Percentiles rank a stretch among this genome's conserved stretches.
phyloP scores from a whole-genome alignment of 805 yeast genomes.

The Kluyveromyces starmeri region DNA sequence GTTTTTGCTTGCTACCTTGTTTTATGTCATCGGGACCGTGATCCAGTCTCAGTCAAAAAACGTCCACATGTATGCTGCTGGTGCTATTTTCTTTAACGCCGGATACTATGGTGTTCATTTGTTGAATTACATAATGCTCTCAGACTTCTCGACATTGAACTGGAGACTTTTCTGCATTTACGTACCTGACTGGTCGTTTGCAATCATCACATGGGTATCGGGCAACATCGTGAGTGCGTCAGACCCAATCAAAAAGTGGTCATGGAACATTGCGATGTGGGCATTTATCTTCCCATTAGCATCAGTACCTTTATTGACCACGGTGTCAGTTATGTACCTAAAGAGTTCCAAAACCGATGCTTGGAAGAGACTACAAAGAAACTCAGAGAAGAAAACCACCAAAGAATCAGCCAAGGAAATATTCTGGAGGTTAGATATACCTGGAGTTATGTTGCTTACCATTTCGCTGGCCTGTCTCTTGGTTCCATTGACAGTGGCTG shows the following conservation, averaged over 20 bases:
- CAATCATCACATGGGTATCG: slow-evolving; percentile 64
- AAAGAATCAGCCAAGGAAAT: slow-evolving; percentile 27
- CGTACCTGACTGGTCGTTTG: slow-evolving; percentile 57
- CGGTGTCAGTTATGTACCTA: slow-evolving; percentile 40
- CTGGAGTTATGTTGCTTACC: slow-evolving; percentile 48
- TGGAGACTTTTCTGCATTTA: slow-evolving; percentile 56
- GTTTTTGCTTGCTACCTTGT: slow-evolving; percentile 34
- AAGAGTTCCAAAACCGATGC: slow-evolving; percentile 39
- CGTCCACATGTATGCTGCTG: slow-evolving; percentile 45
- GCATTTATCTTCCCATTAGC: slow-evolving; percentile 48
- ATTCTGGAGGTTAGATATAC: slow-evolving; percentile 54
- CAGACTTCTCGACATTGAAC: slow-evolving; percentile 55
- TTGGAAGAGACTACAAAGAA: slow-evolving; percentile 34
- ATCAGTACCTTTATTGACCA: slow-evolving; percentile 39
- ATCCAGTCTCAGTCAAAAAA: slow-evolving; percentile 45
- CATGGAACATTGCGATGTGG: slow-evolving; percentile 54
- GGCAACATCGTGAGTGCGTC: slow-evolving; percentile 41
- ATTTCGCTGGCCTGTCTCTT: slow-evolving; percentile 53
- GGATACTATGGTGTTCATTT: slow-evolving; percentile 56
- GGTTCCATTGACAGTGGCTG: slow-evolving; percentile 63
- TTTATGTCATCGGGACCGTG: slow-evolving; percentile 46
- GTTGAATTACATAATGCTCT: slow-evolving; percentile 44
- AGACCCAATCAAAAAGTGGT: slow-evolving; percentile 32
- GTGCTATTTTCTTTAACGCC: slow-evolving; percentile 37
- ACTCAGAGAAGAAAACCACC: slow-evolving; percentile 34